phyloP scores from a whole-genome alignment of 78 protist species.

The Fonticula alba region DNA sequence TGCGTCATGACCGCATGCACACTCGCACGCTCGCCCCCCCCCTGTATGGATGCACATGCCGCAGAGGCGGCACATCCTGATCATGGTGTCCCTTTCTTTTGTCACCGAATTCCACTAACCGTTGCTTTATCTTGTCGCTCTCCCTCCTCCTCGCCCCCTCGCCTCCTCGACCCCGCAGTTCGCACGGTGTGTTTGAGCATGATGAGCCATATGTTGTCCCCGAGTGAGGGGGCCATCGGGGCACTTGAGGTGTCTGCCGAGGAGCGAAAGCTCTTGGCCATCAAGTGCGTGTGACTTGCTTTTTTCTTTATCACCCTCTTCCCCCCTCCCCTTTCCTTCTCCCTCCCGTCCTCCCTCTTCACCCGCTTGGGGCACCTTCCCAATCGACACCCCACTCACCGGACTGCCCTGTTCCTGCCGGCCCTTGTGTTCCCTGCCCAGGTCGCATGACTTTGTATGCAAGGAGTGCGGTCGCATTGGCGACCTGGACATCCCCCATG shows the following conservation, averaged over 20 bases:
- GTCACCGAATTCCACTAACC: neutral
- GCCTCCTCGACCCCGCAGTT: neutral
- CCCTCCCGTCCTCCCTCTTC: too few species aligned
- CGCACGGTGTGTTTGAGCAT: conserved; percentile 66
- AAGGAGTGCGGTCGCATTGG: too few species aligned
- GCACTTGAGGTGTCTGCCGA: conserved; percentile 47
- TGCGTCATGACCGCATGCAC: neutral
- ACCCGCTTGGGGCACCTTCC: too few species aligned
- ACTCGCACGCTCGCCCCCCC: neutral
- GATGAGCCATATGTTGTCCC: conserved; percentile 56
- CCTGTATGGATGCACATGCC: neutral
- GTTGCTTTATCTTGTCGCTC: neutral
- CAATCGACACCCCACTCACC: too few species aligned
- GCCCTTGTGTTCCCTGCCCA: too few species aligned
- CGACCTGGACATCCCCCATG: too few species aligned
- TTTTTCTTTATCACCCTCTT: too few species aligned
- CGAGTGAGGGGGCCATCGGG: conserved; percentile 69
- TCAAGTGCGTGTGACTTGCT: too few species aligned
- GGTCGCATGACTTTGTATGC: too few species aligned
- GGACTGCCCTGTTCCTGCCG: too few species aligned
- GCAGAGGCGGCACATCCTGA: neutral
- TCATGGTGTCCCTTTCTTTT: neutral
- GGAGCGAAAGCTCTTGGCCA: neutral
- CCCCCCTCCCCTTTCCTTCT: too few species aligned
- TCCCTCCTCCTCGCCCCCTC: neutral